These are phyloP conservation scores for Fusarium floridanum DNA, from an alignment of 2,329 filamentous ascomycete genomes.

Conservation along the genomic window DNA sequence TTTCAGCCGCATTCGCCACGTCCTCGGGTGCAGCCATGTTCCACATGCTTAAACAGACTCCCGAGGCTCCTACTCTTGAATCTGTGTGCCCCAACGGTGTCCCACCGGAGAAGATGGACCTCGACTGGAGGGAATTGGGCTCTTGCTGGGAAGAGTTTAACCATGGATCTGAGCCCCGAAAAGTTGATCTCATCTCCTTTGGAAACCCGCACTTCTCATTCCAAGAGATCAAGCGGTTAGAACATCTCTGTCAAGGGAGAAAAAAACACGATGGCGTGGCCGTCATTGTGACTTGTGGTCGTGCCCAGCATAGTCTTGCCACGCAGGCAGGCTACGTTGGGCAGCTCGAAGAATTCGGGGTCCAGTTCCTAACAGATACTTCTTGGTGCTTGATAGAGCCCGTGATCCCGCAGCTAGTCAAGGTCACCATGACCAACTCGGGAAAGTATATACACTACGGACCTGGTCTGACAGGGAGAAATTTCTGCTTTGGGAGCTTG, in stretches of 20 bases:
- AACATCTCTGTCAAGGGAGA: background rate
- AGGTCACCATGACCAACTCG: constrained; percentile 34
- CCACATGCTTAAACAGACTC: background rate
- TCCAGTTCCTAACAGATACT: background rate
- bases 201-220: background rate
- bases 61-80: background rate
- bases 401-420: constrained; percentile 9
- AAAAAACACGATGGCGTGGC: background rate
- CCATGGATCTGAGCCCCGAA: background rate
- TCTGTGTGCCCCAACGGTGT: background rate
- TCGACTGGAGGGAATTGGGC: background rate
- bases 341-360: background rate
- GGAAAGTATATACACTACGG: constrained; percentile 40
- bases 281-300: background rate
- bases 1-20: constrained; percentile 38
- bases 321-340: background rate
- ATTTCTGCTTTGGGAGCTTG: constrained; percentile 19
- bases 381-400: constrained; percentile 11
- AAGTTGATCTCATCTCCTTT: background rate
- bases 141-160: background rate
- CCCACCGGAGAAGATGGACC: background rate
- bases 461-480: constrained; percentile 26
- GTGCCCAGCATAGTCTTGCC: background rate
- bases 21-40: constrained; percentile 30
- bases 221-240: background rate